Evolutionary conservation across 208 protist genomes (phyloP), one percentile per base, ranked within the genome.

Genomic region (Leishmania mexicana): DNA sequence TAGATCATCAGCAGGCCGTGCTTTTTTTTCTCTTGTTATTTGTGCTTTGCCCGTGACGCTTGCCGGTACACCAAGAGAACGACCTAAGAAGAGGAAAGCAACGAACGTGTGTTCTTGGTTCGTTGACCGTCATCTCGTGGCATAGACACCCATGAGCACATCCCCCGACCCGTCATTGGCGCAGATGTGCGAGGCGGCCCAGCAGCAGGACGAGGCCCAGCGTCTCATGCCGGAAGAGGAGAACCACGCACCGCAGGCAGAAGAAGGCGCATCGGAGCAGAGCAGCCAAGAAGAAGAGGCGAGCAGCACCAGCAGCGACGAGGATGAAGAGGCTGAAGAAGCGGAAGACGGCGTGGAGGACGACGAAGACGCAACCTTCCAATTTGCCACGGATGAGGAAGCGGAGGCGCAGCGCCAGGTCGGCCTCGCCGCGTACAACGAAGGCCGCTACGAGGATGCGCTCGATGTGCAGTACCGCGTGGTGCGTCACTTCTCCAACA

Each of bases 401-500:
- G 92, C 92, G 1, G 76, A 88, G 13, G 88, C 75, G 31, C 76
- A 89, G n/a, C 92, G 93, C 31, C 76, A 85, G 49, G 75, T 75
- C 5, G 95, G 87, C 65, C 40, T 97, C 42, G 73, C 68, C 35
- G 80, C 84, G 60, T 97, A 95, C 85, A 97, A 97, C 83, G 86
- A 87, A 45, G 83, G 82, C 47, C 81, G 76, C 73, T 95, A 93
- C 81, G 88, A 90, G 71, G 92, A 90, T 11, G 93, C 93, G 17
- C 76, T 96, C n/a, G 92, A 93, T 58, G 60, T 89, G 72, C 93
- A 96, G 78, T 95, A 95, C 84, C 87, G 89, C 51, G 84, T 97
- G 54, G 92, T 96, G 54, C 92, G 92, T 51, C 92, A 96, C 84
- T 93, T 96, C 83, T 81, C 90, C 24, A 86, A 89, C 75, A 93